phyloP scores from a whole-genome alignment of 805 yeast genomes.

The Ogataea kodamae region DNA sequence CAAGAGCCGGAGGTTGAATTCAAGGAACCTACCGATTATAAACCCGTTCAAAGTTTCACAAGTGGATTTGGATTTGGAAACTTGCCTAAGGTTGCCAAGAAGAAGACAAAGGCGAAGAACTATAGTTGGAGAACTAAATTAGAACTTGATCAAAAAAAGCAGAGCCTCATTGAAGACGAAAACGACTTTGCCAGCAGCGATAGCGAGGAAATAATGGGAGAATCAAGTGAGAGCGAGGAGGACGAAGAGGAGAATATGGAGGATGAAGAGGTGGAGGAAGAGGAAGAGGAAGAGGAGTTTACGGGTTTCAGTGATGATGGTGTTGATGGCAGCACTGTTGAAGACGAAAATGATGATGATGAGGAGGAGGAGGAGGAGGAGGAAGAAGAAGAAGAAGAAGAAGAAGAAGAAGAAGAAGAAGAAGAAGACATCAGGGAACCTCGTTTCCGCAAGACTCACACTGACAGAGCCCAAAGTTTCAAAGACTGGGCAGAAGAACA shows the following conservation, averaged over 20 bases:
- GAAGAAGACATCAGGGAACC: constrained; percentile 34
- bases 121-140: constrained; percentile 73
- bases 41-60: constrained; percentile 65
- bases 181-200: constrained; percentile 47
- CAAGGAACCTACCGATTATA: constrained; percentile 31
- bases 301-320: constrained; percentile 21
- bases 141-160: constrained; percentile 44
- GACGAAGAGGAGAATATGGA: constrained; percentile 23
- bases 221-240: constrained; percentile 19
- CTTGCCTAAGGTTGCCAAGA: constrained; percentile 39
- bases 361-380: constrained; percentile 31
- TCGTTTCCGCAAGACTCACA: constrained; percentile 34
- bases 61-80: constrained; percentile 57
- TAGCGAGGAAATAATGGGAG: constrained; percentile 29
- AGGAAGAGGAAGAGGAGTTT: constrained; percentile 6
- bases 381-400: constrained; percentile 32
- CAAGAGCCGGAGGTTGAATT: constrained; percentile 3
- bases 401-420: constrained; percentile 33
- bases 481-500: constrained; percentile 86
- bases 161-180: constrained; percentile 51
- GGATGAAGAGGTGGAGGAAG: constrained; percentile 22
- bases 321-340: constrained; percentile 16
- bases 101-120: constrained; percentile 50
- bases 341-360: constrained; percentile 25
- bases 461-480: constrained; percentile 58